These are phyloP conservation scores for Lithocarpus polystachyus DNA, from an alignment of 306 rosid genomes.

Conservation along the genomic window DNA sequence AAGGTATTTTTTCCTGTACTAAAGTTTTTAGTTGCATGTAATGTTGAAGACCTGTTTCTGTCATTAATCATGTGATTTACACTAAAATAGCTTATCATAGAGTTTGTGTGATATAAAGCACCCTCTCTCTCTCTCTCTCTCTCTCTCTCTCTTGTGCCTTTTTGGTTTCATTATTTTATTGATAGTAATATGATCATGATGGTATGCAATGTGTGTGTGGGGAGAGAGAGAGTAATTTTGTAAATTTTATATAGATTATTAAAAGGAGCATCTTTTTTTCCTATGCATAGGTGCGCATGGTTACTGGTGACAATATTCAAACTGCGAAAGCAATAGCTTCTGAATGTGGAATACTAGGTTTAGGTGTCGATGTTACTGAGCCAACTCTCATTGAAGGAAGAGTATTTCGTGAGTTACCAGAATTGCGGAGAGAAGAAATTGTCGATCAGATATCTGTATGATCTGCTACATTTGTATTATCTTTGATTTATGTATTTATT, in stretches of 20 bases:
- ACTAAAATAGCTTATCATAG: background rate
- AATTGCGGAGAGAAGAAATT: slow-evolving; percentile 43
- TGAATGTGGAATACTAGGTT: slow-evolving; percentile 85
- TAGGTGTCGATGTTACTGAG: slow-evolving; percentile 52
- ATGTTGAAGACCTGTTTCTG: slow-evolving; percentile 6
- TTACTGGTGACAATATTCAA: slow-evolving; percentile 88
- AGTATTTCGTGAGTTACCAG: slow-evolving; percentile 61
- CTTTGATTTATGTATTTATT: background rate
- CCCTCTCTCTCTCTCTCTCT: too few relatives aligned
- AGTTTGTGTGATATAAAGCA: background rate
- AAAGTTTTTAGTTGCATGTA: background rate
- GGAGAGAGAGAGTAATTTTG: too few relatives aligned
- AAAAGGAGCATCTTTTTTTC: background rate
- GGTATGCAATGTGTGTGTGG: background rate
- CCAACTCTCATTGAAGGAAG: slow-evolving; percentile 78
- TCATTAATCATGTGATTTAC: background rate
- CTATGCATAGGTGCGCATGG: slow-evolving; percentile 68
- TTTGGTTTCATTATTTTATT: background rate
- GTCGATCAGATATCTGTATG: slow-evolving; percentile 70
- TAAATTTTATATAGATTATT: background rate
- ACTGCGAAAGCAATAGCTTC: slow-evolving; percentile 91
- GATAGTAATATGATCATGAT: background rate
- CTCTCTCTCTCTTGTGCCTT: background rate
- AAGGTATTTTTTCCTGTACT: slow-evolving; percentile 52
- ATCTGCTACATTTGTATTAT: background rate